Evolutionary conservation across 805 yeast species (phyloP).

Genomic region (Metschnikowia matae): DNA sequence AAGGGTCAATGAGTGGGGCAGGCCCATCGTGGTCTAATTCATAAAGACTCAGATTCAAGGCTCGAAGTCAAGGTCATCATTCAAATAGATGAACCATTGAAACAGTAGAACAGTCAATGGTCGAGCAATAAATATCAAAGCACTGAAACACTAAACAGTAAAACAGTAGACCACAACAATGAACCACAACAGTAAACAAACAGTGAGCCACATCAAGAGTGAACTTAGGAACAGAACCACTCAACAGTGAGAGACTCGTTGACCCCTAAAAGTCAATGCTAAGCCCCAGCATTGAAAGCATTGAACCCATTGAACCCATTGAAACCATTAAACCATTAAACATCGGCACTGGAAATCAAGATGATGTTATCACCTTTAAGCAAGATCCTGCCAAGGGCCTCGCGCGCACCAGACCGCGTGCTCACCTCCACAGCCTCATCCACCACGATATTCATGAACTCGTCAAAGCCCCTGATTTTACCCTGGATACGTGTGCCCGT

Average conservation of each 20-base stretch:
- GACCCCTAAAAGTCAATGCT: too few relatives aligned
- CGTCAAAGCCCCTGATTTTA: slow-evolving; percentile 87
- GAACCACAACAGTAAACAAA: too few relatives aligned
- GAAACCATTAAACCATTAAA: neutral
- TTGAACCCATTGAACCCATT: too few relatives aligned
- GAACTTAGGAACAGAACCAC: too few relatives aligned
- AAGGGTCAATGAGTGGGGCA: slow-evolving; percentile 4
- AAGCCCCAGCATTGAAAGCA: neutral
- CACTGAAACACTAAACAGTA: too few relatives aligned
- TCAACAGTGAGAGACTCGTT: too few relatives aligned
- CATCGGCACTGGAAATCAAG: slow-evolving; percentile 47
- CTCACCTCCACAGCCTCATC: slow-evolving; percentile 65
- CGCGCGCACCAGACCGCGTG: slow-evolving; percentile 43
- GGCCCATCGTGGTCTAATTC: slow-evolving; percentile 5
- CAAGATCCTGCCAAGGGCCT: slow-evolving; percentile 67
- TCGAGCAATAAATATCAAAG: too few relatives aligned
- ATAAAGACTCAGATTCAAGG: slow-evolving; percentile 8
- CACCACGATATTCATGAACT: slow-evolving; percentile 81
- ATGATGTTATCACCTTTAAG: slow-evolving; percentile 94
- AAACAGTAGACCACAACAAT: too few relatives aligned
- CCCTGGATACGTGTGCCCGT: slow-evolving; percentile 75
- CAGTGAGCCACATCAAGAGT: too few relatives aligned
- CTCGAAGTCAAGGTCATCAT: neutral
- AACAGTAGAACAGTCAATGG: too few relatives aligned
- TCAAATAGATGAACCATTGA: too few relatives aligned